phyloP scores from a whole-genome alignment of 2,329 filamentous ascomycete genomes.

The Claviceps sp. region DNA sequence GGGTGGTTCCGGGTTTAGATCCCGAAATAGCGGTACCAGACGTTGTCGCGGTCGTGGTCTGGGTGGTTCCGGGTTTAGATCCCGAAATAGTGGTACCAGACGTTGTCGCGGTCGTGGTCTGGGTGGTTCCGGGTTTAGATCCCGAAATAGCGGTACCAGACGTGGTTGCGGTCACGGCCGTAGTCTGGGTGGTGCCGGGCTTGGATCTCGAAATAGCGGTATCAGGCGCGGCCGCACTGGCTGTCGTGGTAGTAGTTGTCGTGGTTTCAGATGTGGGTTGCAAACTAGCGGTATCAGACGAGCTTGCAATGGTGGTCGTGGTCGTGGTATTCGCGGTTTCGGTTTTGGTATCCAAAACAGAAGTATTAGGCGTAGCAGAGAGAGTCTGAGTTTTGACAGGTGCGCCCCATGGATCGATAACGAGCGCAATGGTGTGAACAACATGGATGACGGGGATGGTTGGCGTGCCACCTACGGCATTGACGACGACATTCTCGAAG shows the following conservation, averaged over 20 bases:
- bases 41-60: no score
- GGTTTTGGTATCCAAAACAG: no score
- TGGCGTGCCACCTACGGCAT: constrained; percentile 1
- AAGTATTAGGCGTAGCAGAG: constrained; percentile 13
- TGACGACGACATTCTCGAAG: constrained; percentile 6
- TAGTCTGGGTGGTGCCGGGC: constrained; percentile 19
- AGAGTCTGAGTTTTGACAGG: constrained; percentile 31
- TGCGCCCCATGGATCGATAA: constrained; percentile 35
- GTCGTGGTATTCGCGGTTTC: no score
- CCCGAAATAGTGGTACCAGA: constrained; percentile 25
- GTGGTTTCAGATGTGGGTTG: constrained; percentile 24
- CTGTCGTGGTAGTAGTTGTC: constrained; percentile 7
- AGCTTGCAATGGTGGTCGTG: no score
- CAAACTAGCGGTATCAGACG: constrained; percentile 21
- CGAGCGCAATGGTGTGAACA: constrained; percentile 40
- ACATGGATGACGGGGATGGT: constrained; percentile 28
- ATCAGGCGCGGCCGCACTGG: constrained; percentile 19
- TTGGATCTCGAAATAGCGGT: constrained; percentile 23
- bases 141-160: constrained; percentile 25
- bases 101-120: constrained; percentile 9
- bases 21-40: constrained; percentile 23
- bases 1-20: constrained; percentile 22
- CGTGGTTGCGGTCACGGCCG: constrained; percentile 12
- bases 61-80: constrained; percentile 7
- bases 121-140: constrained; percentile 22